Conservation (phyloP, 2,329 filamentous ascomycete genomes). For the Stagonosporopsis vannaccii region DNA sequence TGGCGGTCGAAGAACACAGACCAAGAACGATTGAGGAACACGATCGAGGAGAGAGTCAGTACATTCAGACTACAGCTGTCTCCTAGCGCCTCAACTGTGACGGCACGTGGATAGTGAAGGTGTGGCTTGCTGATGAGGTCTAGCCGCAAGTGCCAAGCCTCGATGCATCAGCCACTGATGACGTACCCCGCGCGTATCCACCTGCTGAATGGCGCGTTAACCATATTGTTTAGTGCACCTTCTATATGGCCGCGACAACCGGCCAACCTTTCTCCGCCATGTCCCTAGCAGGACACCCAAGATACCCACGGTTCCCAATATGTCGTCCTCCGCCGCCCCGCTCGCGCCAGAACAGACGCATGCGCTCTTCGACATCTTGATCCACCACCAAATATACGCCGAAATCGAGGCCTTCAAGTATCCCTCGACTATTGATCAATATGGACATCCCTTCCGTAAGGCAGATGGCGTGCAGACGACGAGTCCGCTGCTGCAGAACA, state of each 20-base stretch:
- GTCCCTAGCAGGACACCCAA: background rate
- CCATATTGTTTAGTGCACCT: constrained; percentile 15
- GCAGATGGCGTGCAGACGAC: constrained; percentile 56
- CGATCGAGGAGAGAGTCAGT: too few species aligned
- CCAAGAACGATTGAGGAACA: too few species aligned
- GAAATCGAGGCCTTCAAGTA: constrained; percentile 77
- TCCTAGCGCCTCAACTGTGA: background rate
- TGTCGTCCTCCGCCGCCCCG: constrained; percentile 15
- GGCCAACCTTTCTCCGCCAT: constrained; percentile 10
- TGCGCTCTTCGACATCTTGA: constrained; percentile 63
- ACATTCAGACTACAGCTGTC: too few species aligned
- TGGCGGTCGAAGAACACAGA: too few species aligned
- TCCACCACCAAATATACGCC: constrained; percentile 62
- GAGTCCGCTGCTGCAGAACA: constrained; percentile 71
- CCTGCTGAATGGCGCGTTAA: constrained; percentile 17
- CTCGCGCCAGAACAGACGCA: constrained; percentile 57
- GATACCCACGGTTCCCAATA: background rate
- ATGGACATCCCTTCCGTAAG: constrained; percentile 73
- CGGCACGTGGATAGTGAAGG: background rate
- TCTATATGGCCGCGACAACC: constrained; percentile 19
- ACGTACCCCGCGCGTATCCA: constrained; percentile 11
- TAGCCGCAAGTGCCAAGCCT: background rate
- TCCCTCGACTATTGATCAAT: constrained; percentile 68
- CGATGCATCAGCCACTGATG: constrained; percentile 2
- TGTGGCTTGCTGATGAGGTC: background rate